Evolutionary conservation across 768 basidiomycete genomes (phyloP).

Genomic region (Termitomyces sp.): DNA sequence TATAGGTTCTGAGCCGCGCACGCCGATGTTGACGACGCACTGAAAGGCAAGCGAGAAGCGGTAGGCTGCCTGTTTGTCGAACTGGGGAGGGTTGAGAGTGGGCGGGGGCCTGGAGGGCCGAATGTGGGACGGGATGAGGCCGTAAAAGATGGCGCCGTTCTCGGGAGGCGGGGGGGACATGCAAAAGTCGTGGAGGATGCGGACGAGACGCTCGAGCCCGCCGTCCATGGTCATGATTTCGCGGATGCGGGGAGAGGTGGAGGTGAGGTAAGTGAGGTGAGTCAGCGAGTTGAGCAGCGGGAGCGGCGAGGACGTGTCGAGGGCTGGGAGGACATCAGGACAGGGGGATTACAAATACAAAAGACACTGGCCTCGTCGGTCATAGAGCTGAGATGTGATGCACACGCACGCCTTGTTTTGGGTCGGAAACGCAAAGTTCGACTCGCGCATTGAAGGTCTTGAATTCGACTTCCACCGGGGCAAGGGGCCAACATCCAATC

Average conservation of each 20-base stretch:
- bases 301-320: constrained; percentile 48
- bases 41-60: constrained; percentile 94
- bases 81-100: constrained; percentile 61
- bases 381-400: constrained; percentile 92
- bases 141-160: constrained; percentile 72
- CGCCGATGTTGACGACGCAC: constrained; percentile 96
- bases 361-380: constrained; percentile 71
- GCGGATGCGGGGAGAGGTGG: constrained; percentile 94
- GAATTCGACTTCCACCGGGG: too few species aligned
- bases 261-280: constrained; percentile 94
- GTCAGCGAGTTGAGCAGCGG: constrained; percentile 82
- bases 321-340: constrained; percentile 24
- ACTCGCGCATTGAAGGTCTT: constrained; percentile 86
- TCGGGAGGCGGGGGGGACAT: constrained; percentile 79
- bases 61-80: constrained; percentile 83
- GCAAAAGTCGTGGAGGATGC: constrained; percentile 88
- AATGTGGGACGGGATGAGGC: constrained; percentile 63
- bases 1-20: constrained; percentile 90
- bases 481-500: too few species aligned
- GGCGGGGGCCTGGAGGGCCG: constrained; percentile 54
- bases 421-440: constrained; percentile 91
- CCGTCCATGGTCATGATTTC: constrained; percentile 99
- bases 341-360: constrained; percentile 1
- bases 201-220: constrained; percentile 91
- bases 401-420: constrained; percentile 95